Conservation (phyloP, 2,329 filamentous ascomycete genomes). For the Colletotrichum horii region DNA sequence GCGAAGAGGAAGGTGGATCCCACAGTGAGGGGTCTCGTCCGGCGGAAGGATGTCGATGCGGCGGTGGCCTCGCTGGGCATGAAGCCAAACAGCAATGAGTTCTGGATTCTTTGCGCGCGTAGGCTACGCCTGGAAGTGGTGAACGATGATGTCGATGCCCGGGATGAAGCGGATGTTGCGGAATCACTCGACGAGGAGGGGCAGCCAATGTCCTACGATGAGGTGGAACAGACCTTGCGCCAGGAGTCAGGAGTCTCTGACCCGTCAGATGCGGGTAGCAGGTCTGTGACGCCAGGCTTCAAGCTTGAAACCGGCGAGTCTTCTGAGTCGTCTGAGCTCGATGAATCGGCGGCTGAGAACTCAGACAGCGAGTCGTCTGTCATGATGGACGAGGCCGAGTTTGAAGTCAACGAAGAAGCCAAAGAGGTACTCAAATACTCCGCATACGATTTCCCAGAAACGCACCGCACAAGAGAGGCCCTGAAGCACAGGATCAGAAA, state of each 20-base stretch:
- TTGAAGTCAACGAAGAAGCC: slow-evolving; percentile 41
- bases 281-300: background rate
- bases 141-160: slow-evolving; percentile 30
- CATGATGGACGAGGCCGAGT: slow-evolving; percentile 3
- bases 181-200: slow-evolving; percentile 16
- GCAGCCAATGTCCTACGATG: slow-evolving; percentile 44
- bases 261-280: background rate
- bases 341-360: background rate
- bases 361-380: background rate
- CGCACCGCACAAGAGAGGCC: slow-evolving; percentile 37
- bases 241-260: background rate
- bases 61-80: slow-evolving; percentile 54
- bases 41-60: slow-evolving; percentile 51
- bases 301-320: background rate
- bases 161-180: background rate
- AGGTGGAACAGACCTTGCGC: slow-evolving; percentile 46
- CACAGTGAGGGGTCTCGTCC: slow-evolving; percentile 36
- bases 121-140: slow-evolving; percentile 55
- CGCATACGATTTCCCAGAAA: slow-evolving; percentile 42
- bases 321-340: background rate
- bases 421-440: slow-evolving; percentile 49
- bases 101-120: slow-evolving; percentile 55
- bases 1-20: slow-evolving; percentile 42
- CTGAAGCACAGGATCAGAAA: slow-evolving; percentile 42
- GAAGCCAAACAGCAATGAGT: slow-evolving; percentile 37